Percentiles rank a stretch among this genome's conserved stretches.
Evolutionary conservation across 208 protist species (phyloP).

Genomic region (Leishmania amazonensis): DNA sequence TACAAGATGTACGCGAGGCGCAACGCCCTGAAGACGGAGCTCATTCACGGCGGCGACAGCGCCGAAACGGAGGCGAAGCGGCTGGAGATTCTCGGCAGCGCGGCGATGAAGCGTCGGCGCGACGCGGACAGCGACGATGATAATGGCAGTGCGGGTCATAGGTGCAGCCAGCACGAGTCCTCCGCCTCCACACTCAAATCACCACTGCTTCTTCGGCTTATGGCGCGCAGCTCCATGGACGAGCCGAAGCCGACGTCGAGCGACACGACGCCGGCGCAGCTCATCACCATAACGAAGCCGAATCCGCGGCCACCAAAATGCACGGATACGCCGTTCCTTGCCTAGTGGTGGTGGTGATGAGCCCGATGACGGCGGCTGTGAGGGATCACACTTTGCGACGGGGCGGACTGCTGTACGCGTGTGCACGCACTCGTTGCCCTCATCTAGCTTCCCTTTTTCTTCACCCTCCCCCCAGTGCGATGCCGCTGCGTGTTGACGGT

Average conservation of each 20-base stretch:
- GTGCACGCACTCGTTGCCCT: background rate
- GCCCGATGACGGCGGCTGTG: background rate
- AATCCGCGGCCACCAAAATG: constrained; percentile 75
- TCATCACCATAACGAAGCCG: constrained; percentile 76
- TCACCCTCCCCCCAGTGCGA: background rate
- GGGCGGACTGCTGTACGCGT: background rate
- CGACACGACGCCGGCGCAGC: constrained; percentile 27
- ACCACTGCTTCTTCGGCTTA: constrained; percentile 67
- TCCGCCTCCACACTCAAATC: constrained; percentile 56
- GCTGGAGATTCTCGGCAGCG: constrained; percentile 67
- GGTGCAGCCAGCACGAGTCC: background rate
- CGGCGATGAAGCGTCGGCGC: constrained; percentile 43
- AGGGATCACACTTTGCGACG: background rate
- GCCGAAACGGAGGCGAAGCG: constrained; percentile 35
- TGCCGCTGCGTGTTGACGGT: background rate
- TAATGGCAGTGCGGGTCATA: background rate
- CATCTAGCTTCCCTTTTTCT: background rate
- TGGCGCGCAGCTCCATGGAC: constrained; percentile 62
- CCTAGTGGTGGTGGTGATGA: background rate
- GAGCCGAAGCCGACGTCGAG: constrained; percentile 65
- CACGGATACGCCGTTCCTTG: constrained; percentile 82
- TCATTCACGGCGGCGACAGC: constrained; percentile 45
- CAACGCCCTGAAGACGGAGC: constrained; percentile 85
- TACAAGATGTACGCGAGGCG: constrained; percentile 87
- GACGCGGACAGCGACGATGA: constrained; percentile 11